Evolutionary conservation across 805 yeast genomes (phyloP).

Genomic region (Ogataea polymorpha): DNA sequence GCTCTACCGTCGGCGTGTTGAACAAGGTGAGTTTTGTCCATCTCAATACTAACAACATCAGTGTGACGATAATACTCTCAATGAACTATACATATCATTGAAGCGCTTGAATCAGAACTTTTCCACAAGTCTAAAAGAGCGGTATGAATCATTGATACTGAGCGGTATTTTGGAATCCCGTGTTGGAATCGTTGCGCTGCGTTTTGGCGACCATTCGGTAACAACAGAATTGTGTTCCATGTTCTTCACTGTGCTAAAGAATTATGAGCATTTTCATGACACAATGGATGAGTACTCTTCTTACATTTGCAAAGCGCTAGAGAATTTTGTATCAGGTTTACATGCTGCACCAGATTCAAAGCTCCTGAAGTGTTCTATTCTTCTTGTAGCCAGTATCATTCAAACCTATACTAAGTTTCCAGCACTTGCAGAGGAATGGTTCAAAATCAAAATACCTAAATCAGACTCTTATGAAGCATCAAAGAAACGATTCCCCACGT

Average conservation of each 20-base stretch:
- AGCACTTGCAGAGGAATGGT: slow-evolving; percentile 19
- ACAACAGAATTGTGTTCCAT: slow-evolving; percentile 12
- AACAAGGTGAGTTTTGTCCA: slow-evolving; percentile 11
- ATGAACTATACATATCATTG: slow-evolving; percentile 10
- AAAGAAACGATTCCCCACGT: slow-evolving; percentile 16
- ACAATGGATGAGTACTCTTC: slow-evolving; percentile 8
- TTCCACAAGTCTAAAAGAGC: slow-evolving; percentile 8
- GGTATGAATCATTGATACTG: slow-evolving; percentile 13
- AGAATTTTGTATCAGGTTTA: slow-evolving; percentile 13
- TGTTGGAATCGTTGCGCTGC: slow-evolving; percentile 2
- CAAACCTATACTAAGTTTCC: slow-evolving; percentile 15
- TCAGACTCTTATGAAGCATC: slow-evolving; percentile 4
- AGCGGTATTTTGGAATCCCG: slow-evolving; percentile 13
- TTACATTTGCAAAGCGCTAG: slow-evolving; percentile 7
- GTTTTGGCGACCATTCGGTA: slow-evolving; percentile 15
- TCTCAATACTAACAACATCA: slow-evolving; percentile 1
- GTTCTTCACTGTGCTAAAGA: slow-evolving; percentile 12
- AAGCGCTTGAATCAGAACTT: slow-evolving; percentile 20
- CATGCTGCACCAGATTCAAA: slow-evolving; percentile 13
- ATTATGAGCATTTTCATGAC: slow-evolving; percentile 17
- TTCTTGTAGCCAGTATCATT: slow-evolving; percentile 12
- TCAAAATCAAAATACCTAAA: slow-evolving; percentile 9
- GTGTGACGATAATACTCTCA: slow-evolving; percentile 15
- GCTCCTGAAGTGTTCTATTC: slow-evolving; percentile 11
- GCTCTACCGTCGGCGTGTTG: slow-evolving; percentile 2